phyloP scores from a whole-genome alignment of 2,329 filamentous ascomycete genomes.

The Fusarium abutilonis region DNA sequence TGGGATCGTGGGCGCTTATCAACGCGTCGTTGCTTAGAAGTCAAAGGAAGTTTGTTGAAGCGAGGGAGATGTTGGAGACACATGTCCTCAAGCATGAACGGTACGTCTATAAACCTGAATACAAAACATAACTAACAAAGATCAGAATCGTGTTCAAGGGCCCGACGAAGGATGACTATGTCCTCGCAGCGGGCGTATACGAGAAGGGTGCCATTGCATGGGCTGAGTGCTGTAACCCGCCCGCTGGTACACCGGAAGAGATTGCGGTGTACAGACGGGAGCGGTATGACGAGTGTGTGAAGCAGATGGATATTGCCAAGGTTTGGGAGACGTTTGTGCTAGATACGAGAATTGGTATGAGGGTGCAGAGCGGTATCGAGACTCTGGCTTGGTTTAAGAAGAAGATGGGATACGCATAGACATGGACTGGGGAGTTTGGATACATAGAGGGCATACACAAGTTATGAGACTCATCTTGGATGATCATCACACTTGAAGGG shows the following conservation, averaged over 20 bases:
- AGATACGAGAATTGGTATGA: slow-evolving; percentile 78
- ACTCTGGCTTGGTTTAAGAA: slow-evolving; percentile 67
- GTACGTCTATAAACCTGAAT: slow-evolving; percentile 50
- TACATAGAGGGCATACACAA: slow-evolving; percentile 27
- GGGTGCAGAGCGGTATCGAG: slow-evolving; percentile 74
- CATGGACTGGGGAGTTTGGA: slow-evolving; percentile 8
- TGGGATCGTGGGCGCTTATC: slow-evolving; percentile 72
- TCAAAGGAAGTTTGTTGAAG: slow-evolving; percentile 69
- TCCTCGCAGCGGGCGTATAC: slow-evolving; percentile 79
- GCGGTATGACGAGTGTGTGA: slow-evolving; percentile 69
- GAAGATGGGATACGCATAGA: slow-evolving; percentile 53
- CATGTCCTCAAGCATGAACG: slow-evolving; percentile 73
- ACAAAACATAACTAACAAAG: slow-evolving; percentile 6
- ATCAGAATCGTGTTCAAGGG: slow-evolving; percentile 66
- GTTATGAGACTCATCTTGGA: not conserved
- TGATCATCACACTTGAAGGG: slow-evolving; percentile 1
- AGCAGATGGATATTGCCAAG: slow-evolving; percentile 72
- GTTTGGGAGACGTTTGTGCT: slow-evolving; percentile 77
- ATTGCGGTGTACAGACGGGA: slow-evolving; percentile 53
- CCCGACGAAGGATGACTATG: slow-evolving; percentile 72
- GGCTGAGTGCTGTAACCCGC: slow-evolving; percentile 68
- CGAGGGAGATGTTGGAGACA: slow-evolving; percentile 70
- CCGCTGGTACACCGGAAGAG: slow-evolving; percentile 45
- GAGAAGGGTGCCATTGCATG: slow-evolving; percentile 87
- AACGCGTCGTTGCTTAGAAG: slow-evolving; percentile 73